Percentiles rank a stretch among this genome's conserved stretches.
Evolutionary conservation across 306 rosid genomes (phyloP).

Genomic region (Cicer pinnatifidum): DNA sequence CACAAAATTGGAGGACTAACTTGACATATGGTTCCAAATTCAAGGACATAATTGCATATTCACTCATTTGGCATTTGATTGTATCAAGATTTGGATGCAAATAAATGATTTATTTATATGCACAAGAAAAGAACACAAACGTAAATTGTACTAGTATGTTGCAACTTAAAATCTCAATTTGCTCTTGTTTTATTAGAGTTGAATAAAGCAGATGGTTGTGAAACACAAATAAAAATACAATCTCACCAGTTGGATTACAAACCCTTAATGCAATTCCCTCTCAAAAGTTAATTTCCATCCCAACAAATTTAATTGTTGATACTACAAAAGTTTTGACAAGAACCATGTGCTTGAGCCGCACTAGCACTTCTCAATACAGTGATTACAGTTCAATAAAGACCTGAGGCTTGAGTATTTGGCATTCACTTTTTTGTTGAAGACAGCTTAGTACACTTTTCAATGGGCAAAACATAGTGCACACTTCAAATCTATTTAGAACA

Average conservation of each 20-base stretch:
- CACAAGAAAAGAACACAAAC: not conserved
- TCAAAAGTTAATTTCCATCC: slow-evolving; percentile 15
- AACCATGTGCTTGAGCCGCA: slow-evolving; percentile 2
- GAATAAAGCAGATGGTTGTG: slow-evolving; percentile 2
- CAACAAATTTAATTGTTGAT: slow-evolving; percentile 36
- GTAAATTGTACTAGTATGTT: not conserved
- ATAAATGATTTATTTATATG: no score
- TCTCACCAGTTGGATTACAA: slow-evolving; percentile 13
- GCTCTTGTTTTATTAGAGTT: slow-evolving; percentile 3
- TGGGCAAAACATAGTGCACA: slow-evolving; percentile 15
- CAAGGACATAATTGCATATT: no score
- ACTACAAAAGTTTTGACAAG: slow-evolving; percentile 25
- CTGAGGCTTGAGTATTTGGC: not conserved
- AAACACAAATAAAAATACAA: slow-evolving; percentile 16
- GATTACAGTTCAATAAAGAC: slow-evolving; percentile 13
- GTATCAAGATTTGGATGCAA: no score
- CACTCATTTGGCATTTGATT: no score
- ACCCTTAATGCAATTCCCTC: slow-evolving; percentile 32
- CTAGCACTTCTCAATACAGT: slow-evolving; percentile 34
- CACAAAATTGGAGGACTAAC: no score
- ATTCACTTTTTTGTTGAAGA: slow-evolving; percentile 19
- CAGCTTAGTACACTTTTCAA: slow-evolving; percentile 21
- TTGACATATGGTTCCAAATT: no score
- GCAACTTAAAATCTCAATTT: slow-evolving; percentile 1
- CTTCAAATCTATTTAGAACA: slow-evolving; percentile 34